Percentiles rank a stretch among this genome's conserved stretches.
These are phyloP conservation scores for Aspergillus arachidicola DNA, from an alignment of 2,329 filamentous ascomycete species.

Conservation along the genomic window DNA sequence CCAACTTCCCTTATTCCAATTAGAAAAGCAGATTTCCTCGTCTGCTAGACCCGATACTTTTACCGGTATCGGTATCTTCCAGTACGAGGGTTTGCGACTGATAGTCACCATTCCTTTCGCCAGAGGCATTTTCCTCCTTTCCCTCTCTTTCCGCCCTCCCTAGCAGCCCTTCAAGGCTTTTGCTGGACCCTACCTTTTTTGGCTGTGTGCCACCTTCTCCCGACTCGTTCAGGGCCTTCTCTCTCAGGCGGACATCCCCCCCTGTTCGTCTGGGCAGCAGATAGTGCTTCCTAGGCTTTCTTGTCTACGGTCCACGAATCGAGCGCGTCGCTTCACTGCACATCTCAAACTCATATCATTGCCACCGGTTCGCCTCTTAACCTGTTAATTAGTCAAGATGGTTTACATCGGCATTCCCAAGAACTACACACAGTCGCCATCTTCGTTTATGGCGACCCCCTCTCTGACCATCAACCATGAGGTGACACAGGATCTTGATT, in stretches of 20 bases:
- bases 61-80: conserved; percentile 79
- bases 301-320: conserved; percentile 28
- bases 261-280: conserved; percentile 96
- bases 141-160: conserved; percentile 83
- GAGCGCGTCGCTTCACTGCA: conserved; percentile 16
- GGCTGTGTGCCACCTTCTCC: conserved; percentile 73
- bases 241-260: conserved; percentile 82
- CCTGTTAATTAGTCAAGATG: conserved; percentile 64
- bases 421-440: conserved; percentile 80
- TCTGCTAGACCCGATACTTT: conserved; percentile 85
- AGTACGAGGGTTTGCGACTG: conserved; percentile 61
- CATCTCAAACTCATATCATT: conserved; percentile 10
- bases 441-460: conserved; percentile 74
- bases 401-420: conserved; percentile 77
- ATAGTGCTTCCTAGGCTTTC: conserved; percentile 78
- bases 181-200: conserved; percentile 63
- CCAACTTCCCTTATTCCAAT: conserved; percentile 18
- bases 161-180: conserved; percentile 68
- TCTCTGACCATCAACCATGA: conserved; percentile 96
- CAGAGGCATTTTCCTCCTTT: conserved; percentile 75
- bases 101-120: conserved; percentile 85
- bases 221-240: conserved; percentile 82
- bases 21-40: conserved; percentile 63
- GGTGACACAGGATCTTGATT: conserved; percentile 89
- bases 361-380: conserved; percentile 21